These are phyloP conservation scores for Diaporthe longicolla DNA, from an alignment of 2,329 filamentous ascomycete species.

Conservation along the genomic window DNA sequence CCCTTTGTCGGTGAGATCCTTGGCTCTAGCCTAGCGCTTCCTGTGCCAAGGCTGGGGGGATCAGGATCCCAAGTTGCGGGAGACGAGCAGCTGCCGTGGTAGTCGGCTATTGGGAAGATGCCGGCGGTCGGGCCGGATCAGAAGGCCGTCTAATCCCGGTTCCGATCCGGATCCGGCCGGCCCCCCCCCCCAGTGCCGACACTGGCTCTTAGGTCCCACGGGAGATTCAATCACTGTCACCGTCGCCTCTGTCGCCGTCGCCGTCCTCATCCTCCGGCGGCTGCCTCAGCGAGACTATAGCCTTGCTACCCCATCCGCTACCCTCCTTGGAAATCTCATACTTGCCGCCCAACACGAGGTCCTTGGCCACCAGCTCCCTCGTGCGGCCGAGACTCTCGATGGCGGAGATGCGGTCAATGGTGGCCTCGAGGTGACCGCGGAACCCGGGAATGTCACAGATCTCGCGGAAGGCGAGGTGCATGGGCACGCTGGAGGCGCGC, in stretches of 20 bases:
- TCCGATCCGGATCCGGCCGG: constrained; percentile 6
- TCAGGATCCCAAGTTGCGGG: constrained; percentile 4
- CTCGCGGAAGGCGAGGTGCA: constrained; percentile 91
- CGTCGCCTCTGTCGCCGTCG: constrained; percentile 44
- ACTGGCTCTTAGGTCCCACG: neutral
- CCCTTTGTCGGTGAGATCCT: constrained; percentile 19
- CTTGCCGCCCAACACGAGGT: constrained; percentile 86
- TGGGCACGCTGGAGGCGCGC: constrained; percentile 92
- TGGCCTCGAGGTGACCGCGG: constrained; percentile 84
- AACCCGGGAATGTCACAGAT: constrained; percentile 86
- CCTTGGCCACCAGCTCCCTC: constrained; percentile 95
- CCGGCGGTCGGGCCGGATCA: constrained; percentile 4
- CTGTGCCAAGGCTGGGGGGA: constrained; percentile 14
- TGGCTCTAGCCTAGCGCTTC: constrained; percentile 24
- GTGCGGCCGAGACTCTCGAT: constrained; percentile 95
- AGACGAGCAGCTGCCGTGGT: constrained; percentile 4
- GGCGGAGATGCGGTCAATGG: constrained; percentile 86
- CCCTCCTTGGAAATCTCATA: constrained; percentile 72
- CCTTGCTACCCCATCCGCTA: constrained; percentile 54
- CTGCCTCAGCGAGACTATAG: constrained; percentile 51
- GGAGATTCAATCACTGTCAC: neutral
- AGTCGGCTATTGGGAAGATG: constrained; percentile 9
- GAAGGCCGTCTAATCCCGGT: neutral
- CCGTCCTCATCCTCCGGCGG: constrained; percentile 57
- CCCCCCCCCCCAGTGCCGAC: too few relatives aligned